Conservation (phyloP, 1,284 basidiomycete species). For the Moesziomyces parantarcticus region DNA sequence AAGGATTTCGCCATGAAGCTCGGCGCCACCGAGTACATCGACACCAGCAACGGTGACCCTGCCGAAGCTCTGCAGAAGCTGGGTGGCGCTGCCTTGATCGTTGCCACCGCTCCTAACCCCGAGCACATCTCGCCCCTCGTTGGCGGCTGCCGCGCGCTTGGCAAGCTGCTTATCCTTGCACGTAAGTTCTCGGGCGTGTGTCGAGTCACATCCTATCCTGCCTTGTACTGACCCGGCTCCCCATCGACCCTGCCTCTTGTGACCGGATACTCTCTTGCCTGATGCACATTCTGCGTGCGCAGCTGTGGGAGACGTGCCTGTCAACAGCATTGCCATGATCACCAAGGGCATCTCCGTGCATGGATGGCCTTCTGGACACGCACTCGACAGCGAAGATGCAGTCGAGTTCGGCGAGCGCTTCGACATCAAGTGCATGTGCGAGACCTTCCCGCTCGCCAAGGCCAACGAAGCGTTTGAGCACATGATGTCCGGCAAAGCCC, state of each 20-base stretch:
- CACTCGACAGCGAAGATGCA: conserved; percentile 66
- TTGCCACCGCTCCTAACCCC: conserved; percentile 67
- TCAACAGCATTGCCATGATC: conserved; percentile 64
- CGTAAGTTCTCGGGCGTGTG: conserved; percentile 20
- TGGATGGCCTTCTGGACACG: conserved; percentile 68
- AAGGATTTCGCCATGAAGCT: conserved; percentile 67
- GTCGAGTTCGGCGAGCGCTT: conserved; percentile 62
- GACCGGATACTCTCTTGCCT: too few species aligned
- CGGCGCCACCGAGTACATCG: conserved; percentile 69
- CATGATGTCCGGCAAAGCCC: conserved; percentile 65
- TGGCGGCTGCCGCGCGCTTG: conserved; percentile 65
- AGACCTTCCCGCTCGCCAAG: conserved; percentile 68
- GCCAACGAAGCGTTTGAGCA: conserved; percentile 68
- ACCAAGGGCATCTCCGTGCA: conserved; percentile 65
- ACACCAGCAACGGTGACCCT: conserved; percentile 52
- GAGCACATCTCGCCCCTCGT: conserved; percentile 66
- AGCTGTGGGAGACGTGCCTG: conserved; percentile 49
- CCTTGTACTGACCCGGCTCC: too few species aligned
- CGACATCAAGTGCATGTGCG: conserved; percentile 67
- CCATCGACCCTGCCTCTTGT: not conserved
- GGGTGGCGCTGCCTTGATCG: conserved; percentile 68
- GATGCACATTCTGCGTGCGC: conserved; percentile 11
- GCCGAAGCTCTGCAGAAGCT: conserved; percentile 68
- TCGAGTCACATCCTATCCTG: too few species aligned
- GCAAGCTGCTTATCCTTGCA: conserved; percentile 65